phyloP scores from a whole-genome alignment of 768 basidiomycete genomes.

The Lactifluus hygrophoroides region DNA sequence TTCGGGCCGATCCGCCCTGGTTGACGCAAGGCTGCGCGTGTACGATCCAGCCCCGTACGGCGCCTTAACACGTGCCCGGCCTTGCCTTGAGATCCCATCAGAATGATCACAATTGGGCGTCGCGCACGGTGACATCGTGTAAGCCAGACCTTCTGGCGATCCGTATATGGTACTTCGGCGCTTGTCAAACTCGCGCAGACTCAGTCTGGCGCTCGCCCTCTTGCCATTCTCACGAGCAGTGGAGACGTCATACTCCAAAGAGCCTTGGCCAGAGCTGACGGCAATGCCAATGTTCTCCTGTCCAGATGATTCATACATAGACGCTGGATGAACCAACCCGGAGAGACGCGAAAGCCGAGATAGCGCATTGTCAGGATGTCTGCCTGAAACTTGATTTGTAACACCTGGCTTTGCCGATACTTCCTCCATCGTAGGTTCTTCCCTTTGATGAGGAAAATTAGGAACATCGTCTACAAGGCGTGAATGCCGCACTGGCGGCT shows the following conservation, averaged over 20 bases:
- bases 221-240: constrained; percentile 3
- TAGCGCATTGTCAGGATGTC: not conserved
- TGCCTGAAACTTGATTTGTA: not conserved
- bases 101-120: constrained; percentile 20
- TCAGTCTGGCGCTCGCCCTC: constrained; percentile 12
- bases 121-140: constrained; percentile 23
- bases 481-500: constrained; percentile 5
- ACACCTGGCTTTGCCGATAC: not conserved
- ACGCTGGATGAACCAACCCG: constrained; percentile 9
- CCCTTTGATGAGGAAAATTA: not conserved
- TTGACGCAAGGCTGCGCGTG: constrained; percentile 42
- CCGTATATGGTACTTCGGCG: constrained; percentile 17
- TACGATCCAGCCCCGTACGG: constrained; percentile 50
- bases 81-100: constrained; percentile 23
- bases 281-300: constrained; percentile 21
- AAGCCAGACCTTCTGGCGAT: constrained; percentile 17
- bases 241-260: not conserved
- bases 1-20: constrained; percentile 24
- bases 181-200: constrained; percentile 12
- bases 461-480: not conserved
- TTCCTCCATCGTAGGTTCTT: constrained; percentile 4
- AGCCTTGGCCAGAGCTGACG: constrained; percentile 11
- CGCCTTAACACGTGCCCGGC: constrained; percentile 59
- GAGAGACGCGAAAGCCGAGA: constrained; percentile 21
- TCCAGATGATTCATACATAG: constrained; percentile 7